These are phyloP conservation scores for Cryptococcus sp. DNA, from an alignment of 1,284 basidiomycete species.

Conservation along the genomic window DNA sequence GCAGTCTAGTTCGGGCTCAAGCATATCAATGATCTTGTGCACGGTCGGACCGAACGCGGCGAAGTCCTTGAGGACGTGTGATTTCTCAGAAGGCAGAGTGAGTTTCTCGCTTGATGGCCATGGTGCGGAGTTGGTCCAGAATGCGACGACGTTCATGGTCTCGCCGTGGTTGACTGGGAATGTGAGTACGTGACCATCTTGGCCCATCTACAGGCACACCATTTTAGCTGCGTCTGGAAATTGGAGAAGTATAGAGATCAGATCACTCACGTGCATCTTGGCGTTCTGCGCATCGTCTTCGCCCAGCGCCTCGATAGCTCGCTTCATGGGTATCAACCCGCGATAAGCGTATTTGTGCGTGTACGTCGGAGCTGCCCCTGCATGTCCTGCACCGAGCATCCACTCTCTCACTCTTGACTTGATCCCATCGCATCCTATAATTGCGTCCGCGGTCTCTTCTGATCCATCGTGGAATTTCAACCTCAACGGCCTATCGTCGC, in stretches of 20 bases:
- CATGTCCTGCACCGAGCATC: constrained; percentile 17
- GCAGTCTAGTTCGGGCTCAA: constrained; percentile 2
- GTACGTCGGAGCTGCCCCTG: constrained; percentile 7
- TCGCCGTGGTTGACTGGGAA: constrained; percentile 23
- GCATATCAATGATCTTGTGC: constrained; percentile 5
- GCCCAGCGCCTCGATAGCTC: constrained; percentile 16
- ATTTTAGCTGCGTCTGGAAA: too few relatives aligned
- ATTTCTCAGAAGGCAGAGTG: constrained; percentile 2
- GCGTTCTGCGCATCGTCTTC: constrained; percentile 20
- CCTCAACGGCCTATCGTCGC: constrained; percentile 1
- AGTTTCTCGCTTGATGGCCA: constrained; percentile 8
- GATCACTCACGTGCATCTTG: background rate
- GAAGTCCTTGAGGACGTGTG: constrained; percentile 1
- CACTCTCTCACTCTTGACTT: constrained; percentile 9
- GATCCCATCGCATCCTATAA: constrained; percentile 26
- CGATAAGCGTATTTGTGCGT: constrained; percentile 28
- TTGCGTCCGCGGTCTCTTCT: constrained; percentile 9
- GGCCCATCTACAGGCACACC: constrained; percentile 13
- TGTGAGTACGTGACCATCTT: constrained; percentile 21
- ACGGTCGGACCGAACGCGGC: background rate
- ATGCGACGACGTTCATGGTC: constrained; percentile 25
- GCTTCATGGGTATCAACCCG: constrained; percentile 20
- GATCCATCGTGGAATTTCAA: constrained; percentile 22
- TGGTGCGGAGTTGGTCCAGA: constrained; percentile 3
- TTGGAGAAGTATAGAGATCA: too few relatives aligned